phyloP scores from a whole-genome alignment of 2,329 filamentous ascomycete genomes.

The Alternaria sp. region DNA sequence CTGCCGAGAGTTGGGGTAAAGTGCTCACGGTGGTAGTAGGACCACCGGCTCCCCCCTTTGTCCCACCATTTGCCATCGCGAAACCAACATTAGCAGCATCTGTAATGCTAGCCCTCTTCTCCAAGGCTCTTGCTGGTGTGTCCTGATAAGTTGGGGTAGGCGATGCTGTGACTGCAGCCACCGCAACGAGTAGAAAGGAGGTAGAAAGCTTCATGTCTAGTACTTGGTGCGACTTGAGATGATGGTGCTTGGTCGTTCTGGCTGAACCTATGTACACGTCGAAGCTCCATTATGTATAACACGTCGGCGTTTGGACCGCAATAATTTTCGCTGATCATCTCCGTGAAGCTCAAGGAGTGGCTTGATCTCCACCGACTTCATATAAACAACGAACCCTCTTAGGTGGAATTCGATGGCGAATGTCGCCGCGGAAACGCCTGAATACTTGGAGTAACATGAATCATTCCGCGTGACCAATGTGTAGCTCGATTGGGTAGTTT shows the following conservation, averaged over 20 bases:
- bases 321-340: background rate
- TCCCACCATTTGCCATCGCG: conserved; percentile 56
- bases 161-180: conserved; percentile 16
- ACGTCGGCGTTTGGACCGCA: conserved; percentile 10
- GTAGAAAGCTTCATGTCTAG: conserved; percentile 19
- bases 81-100: conserved; percentile 46
- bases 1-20: conserved; percentile 57
- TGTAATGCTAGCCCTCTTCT: conserved; percentile 20
- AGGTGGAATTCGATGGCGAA: conserved; percentile 14
- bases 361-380: conserved; percentile 1
- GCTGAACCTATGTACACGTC: background rate
- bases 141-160: conserved; percentile 19
- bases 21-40: conserved; percentile 61
- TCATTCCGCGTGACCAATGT: background rate
- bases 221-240: background rate
- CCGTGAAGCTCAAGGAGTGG: background rate
- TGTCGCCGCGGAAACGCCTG: background rate
- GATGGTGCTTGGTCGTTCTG: background rate
- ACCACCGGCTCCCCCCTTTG: conserved; percentile 61
- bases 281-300: conserved; percentile 5
- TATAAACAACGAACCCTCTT: conserved; percentile 13
- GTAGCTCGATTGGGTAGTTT: background rate
- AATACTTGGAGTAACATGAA: conserved; percentile 3
- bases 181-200: conserved; percentile 13
- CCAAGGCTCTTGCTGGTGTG: conserved; percentile 9